Evolutionary conservation across 164 flowering plant species (phyloP).

Genomic region (Berberis thunbergii): DNA sequence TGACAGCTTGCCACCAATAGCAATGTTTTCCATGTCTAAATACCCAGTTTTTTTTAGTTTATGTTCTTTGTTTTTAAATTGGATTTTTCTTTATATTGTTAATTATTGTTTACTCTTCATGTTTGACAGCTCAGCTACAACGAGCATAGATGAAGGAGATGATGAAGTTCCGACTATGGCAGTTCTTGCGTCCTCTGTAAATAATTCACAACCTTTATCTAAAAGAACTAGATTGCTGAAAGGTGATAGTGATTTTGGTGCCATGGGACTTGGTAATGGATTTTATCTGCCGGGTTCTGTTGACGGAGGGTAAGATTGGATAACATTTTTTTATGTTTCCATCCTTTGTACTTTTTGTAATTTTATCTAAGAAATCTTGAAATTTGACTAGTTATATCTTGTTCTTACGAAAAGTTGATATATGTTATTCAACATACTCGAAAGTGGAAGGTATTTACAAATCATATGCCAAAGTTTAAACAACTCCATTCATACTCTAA

Average conservation of each 20-base stretch:
- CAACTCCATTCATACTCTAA: too few relatives aligned
- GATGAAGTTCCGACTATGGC: conserved; percentile 70
- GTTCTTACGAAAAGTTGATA: too few relatives aligned
- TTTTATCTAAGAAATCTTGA: neutral
- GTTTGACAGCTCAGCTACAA: conserved; percentile 57
- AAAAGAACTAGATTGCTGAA: conserved; percentile 73
- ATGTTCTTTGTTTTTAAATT: neutral
- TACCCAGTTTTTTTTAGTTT: too few relatives aligned
- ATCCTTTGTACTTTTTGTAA: neutral
- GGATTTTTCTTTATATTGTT: neutral
- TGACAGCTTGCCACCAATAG: too few relatives aligned
- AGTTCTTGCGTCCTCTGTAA: conserved; percentile 41
- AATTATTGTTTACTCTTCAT: conserved; percentile 8
- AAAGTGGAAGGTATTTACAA: too few relatives aligned
- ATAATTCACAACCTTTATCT: conserved; percentile 61
- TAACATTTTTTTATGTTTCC: neutral
- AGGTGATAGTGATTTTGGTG: conserved; percentile 52
- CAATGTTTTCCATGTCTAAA: too few relatives aligned
- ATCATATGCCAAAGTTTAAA: too few relatives aligned
- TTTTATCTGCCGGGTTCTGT: conserved; percentile 42
- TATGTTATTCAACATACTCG: too few relatives aligned
- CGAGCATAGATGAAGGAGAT: conserved; percentile 56
- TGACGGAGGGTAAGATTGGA: conserved; percentile 59
- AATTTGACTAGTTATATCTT: too few relatives aligned
- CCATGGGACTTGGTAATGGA: conserved; percentile 44